Conservation (phyloP, 2,329 filamentous ascomycete species). For the Hypoxylon sp. region DNA sequence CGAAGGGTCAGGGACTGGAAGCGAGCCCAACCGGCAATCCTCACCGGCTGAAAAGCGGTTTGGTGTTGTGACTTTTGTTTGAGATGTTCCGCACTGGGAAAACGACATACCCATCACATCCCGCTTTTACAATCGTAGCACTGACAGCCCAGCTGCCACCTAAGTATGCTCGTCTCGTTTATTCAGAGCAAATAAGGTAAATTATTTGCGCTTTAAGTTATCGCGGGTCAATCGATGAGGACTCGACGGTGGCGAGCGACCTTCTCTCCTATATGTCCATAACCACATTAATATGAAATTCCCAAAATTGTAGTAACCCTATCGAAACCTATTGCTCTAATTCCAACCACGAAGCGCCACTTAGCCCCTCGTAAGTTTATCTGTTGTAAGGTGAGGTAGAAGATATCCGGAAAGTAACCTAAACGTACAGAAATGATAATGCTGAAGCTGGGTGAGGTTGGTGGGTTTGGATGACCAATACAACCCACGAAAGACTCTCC, state of each 20-base stretch:
- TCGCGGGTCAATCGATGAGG: constrained; percentile 29
- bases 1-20: constrained; percentile 6
- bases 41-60: constrained; percentile 4
- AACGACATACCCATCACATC: constrained; percentile 53
- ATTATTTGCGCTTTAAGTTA: constrained; percentile 32
- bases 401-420: constrained; percentile 10
- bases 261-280: constrained; percentile 38
- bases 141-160: constrained; percentile 47
- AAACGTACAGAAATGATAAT: constrained; percentile 40
- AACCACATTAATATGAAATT: constrained; percentile 45
- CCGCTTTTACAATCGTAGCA: constrained; percentile 46
- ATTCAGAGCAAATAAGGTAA: constrained; percentile 19
- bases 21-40: constrained; percentile 3
- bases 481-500: constrained; percentile 37
- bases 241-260: constrained; percentile 29
- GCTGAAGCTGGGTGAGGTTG: constrained; percentile 23
- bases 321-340: constrained; percentile 19
- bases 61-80: constrained; percentile 11
- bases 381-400: constrained; percentile 12
- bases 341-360: constrained; percentile 25
- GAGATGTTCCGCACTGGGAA: constrained; percentile 19
- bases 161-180: constrained; percentile 30
- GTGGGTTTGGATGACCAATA: constrained; percentile 45
- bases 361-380: constrained; percentile 35
- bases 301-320: constrained; percentile 33